Evolutionary conservation across 306 rosid genomes (phyloP).

Genomic region (Urtica urens): DNA sequence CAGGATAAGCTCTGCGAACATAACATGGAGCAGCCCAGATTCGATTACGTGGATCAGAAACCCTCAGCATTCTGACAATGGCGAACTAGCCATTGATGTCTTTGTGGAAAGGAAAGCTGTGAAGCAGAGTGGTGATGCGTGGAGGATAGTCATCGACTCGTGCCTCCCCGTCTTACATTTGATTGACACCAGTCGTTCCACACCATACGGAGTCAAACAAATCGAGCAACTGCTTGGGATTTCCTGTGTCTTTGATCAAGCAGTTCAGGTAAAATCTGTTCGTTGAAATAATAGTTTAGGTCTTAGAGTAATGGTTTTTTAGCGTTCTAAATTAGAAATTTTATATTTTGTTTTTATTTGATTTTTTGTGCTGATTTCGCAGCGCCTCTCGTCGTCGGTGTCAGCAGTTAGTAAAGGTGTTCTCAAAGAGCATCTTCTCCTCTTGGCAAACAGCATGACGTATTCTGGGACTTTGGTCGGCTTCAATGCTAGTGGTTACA

Average conservation of each 20-base stretch:
- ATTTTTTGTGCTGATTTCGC: conserved; percentile 19
- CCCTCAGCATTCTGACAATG: conserved; percentile 44
- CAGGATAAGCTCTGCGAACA: conserved; percentile 58
- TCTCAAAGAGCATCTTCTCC: conserved; percentile 85
- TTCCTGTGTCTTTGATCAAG: conserved; percentile 82
- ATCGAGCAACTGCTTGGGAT: conserved; percentile 73
- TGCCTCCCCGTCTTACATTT: conserved; percentile 87
- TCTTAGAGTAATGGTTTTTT: no score
- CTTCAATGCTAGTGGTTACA: conserved; percentile 81
- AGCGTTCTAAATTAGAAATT: not conserved
- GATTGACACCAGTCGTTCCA: conserved; percentile 77
- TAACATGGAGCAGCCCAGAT: conserved; percentile 74
- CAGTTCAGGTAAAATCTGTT: conserved; percentile 63
- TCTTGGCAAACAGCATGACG: conserved; percentile 85
- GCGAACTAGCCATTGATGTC: conserved; percentile 77
- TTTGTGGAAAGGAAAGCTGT: conserved; percentile 56
- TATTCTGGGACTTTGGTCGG: conserved; percentile 82
- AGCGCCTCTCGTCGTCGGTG: conserved; percentile 80
- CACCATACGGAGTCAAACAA: conserved; percentile 80
- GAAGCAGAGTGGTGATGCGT: conserved; percentile 86
- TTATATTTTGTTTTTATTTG: not conserved
- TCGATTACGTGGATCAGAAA: conserved; percentile 65
- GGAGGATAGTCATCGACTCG: conserved; percentile 79
- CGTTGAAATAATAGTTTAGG: no score
- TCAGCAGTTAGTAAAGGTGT: conserved; percentile 90